Percentiles rank a stretch among this genome's conserved stretches.
These are phyloP conservation scores for Penicillium taxi DNA, from an alignment of 495 filamentous ascomycete genomes.

Conservation along the genomic window DNA sequence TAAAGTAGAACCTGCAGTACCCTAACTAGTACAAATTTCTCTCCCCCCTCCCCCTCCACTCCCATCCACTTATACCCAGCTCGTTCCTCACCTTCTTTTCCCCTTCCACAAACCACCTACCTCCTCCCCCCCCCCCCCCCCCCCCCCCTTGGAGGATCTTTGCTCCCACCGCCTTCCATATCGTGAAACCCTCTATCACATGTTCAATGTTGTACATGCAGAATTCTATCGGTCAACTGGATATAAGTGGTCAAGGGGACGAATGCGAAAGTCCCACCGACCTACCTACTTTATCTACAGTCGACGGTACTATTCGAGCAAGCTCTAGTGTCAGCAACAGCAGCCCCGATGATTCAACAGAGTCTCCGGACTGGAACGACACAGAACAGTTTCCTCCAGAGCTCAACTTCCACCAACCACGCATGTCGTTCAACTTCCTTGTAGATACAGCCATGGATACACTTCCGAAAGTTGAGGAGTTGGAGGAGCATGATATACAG, in stretches of 20 bases:
- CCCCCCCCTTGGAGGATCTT: background rate
- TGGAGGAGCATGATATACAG: conserved; percentile 36
- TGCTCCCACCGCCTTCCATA: no score
- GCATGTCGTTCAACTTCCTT: conserved; percentile 11
- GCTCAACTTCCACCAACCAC: conserved; percentile 12
- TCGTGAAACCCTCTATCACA: conserved; percentile 1
- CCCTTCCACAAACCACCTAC: background rate
- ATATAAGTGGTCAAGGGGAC: conserved; percentile 12
- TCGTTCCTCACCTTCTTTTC: background rate
- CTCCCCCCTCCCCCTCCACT: background rate
- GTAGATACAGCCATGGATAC: conserved; percentile 20
- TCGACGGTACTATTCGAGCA: conserved; percentile 25
- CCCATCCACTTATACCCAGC: background rate
- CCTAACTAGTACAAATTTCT: background rate
- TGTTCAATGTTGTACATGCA: conserved; percentile 43
- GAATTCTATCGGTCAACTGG: conserved; percentile 19
- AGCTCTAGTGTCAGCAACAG: conserved; percentile 30
- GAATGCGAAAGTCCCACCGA: conserved; percentile 15
- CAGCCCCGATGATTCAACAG: conserved; percentile 32
- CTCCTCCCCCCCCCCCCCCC: background rate
- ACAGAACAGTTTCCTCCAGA: conserved; percentile 22
- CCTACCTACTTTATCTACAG: conserved; percentile 14
- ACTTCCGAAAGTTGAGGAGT: conserved; percentile 38
- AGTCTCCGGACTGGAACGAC: conserved; percentile 30
- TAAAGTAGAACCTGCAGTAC: background rate